Conservation (phyloP, 2,329 filamentous ascomycete genomes). For the Penicillium hordei region DNA sequence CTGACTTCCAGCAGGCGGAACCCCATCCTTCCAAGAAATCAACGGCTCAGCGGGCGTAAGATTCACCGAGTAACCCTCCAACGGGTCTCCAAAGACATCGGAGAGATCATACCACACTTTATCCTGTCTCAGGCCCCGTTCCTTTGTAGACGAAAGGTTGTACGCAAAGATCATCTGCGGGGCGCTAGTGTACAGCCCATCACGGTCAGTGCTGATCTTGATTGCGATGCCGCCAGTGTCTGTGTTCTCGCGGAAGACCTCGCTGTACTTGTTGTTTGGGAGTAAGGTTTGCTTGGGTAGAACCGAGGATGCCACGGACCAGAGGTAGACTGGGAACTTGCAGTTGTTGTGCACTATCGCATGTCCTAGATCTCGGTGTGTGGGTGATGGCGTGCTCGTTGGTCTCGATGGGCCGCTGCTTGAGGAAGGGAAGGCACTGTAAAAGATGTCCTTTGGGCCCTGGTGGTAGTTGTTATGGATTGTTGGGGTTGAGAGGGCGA, state of each 20-base stretch:
- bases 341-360: constrained; percentile 41
- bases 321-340: constrained; percentile 35
- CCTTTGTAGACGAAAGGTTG: constrained; percentile 32
- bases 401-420: background rate
- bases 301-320: constrained; percentile 37
- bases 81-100: constrained; percentile 48
- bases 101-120: constrained; percentile 46
- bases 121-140: background rate
- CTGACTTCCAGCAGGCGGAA: constrained; percentile 35
- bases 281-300: constrained; percentile 25
- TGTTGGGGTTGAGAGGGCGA: constrained; percentile 11
- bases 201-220: constrained; percentile 39
- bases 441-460: background rate
- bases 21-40: constrained; percentile 35
- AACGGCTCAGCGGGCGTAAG: constrained; percentile 23
- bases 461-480: background rate
- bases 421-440: constrained; percentile 4
- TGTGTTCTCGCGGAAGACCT: constrained; percentile 37
- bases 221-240: constrained; percentile 43
- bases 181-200: constrained; percentile 36
- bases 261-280: constrained; percentile 31
- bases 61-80: constrained; percentile 30
- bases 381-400: constrained; percentile 6
- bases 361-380: constrained; percentile 21
- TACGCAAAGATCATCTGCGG: constrained; percentile 47